These are phyloP conservation scores for Aspergillus steynii DNA, from an alignment of 495 filamentous ascomycete species.

Conservation along the genomic window DNA sequence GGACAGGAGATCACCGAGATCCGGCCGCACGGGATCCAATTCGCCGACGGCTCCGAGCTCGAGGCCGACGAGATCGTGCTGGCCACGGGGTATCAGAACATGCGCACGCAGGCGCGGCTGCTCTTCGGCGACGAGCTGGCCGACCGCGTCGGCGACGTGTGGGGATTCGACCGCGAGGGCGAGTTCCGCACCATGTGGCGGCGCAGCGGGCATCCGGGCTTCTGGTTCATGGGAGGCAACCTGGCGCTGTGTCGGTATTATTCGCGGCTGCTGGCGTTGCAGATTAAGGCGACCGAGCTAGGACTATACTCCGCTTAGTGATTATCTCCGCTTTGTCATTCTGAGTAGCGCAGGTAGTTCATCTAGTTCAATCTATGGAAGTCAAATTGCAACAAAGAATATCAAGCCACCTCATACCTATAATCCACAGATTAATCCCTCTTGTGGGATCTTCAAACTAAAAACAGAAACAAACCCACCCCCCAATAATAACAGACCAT, in stretches of 20 bases:
- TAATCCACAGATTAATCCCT: too few relatives aligned
- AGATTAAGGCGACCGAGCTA: slow-evolving; percentile 68
- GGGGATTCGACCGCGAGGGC: slow-evolving; percentile 78
- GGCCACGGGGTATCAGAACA: slow-evolving; percentile 83
- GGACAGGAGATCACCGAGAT: slow-evolving; percentile 65
- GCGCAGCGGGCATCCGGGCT: slow-evolving; percentile 66
- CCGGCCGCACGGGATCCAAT: slow-evolving; percentile 57
- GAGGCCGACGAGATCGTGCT: slow-evolving; percentile 80
- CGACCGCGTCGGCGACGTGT: slow-evolving; percentile 65
- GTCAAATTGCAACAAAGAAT: too few relatives aligned
- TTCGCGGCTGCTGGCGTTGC: slow-evolving; percentile 70
- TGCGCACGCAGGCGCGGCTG: slow-evolving; percentile 57
- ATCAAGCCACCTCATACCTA: too few relatives aligned
- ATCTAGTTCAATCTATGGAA: too few relatives aligned
- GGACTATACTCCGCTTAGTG: slow-evolving; percentile 23
- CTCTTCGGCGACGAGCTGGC: slow-evolving; percentile 74
- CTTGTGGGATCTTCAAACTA: too few relatives aligned
- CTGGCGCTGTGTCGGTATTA: slow-evolving; percentile 72
- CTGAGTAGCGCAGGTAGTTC: too few relatives aligned
- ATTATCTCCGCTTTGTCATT: too few relatives aligned
- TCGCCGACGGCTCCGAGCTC: slow-evolving; percentile 66
- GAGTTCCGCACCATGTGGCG: slow-evolving; percentile 75
- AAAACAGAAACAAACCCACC: too few relatives aligned
- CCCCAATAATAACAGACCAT: too few relatives aligned
- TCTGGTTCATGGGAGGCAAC: slow-evolving; percentile 87